Evolutionary conservation across 257 asterid genomes (phyloP).

Genomic region (Mitragyna speciosa): DNA sequence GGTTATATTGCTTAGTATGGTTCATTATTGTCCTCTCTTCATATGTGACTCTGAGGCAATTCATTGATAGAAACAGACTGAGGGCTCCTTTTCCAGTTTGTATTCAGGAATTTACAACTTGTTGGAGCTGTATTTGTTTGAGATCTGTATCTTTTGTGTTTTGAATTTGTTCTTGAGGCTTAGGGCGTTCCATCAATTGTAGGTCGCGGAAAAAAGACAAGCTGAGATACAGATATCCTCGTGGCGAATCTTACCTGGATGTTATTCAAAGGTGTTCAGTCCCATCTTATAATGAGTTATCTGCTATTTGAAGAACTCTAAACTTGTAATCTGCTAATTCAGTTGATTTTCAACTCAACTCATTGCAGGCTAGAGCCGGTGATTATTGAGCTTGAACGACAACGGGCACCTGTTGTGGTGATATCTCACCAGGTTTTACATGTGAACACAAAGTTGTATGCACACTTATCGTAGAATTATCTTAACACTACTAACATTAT

Average conservation of each 20-base stretch:
- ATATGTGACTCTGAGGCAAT: background rate
- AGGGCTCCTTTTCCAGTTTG: background rate
- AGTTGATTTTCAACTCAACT: slow-evolving; percentile 18
- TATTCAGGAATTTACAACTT: background rate
- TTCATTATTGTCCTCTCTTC: background rate
- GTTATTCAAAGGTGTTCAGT: slow-evolving; percentile 88
- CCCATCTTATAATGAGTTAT: slow-evolving; percentile 5
- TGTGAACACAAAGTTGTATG: slow-evolving; percentile 9
- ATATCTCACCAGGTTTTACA: slow-evolving; percentile 85
- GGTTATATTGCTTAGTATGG: background rate
- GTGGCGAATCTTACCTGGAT: slow-evolving; percentile 98
- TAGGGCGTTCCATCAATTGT: slow-evolving; percentile 22
- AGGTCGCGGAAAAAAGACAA: slow-evolving; percentile 97
- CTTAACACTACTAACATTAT: background rate
- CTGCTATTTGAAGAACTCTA: slow-evolving; percentile 13
- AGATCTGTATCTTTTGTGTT: slow-evolving; percentile 11
- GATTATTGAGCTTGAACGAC: slow-evolving; percentile 96
- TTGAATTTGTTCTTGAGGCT: slow-evolving; percentile 18
- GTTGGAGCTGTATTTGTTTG: background rate
- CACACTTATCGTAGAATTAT: background rate
- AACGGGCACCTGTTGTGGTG: slow-evolving; percentile 98
- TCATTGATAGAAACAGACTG: background rate
- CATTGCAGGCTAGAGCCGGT: slow-evolving; percentile 89
- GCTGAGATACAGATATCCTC: slow-evolving; percentile 94
- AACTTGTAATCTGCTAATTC: slow-evolving; percentile 14